Evolutionary conservation across 495 filamentous ascomycete genomes (phyloP).

Genomic region (Trichoderma reesei): DNA sequence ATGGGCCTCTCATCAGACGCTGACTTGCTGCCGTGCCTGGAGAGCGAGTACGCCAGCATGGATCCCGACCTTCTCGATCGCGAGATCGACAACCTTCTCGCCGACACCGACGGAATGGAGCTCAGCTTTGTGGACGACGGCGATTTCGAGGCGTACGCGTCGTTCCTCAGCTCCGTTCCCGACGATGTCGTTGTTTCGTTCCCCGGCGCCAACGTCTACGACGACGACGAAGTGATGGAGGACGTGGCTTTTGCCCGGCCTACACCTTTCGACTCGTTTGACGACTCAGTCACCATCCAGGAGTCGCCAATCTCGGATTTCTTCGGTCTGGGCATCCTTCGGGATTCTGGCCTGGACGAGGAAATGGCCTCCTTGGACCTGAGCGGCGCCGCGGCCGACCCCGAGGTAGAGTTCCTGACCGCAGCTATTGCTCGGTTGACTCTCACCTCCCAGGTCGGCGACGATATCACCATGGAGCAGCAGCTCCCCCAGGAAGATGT

Average conservation of each 20-base stretch:
- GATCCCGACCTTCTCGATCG: slow-evolving; percentile 2
- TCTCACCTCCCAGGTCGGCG: background rate
- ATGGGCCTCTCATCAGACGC: background rate
- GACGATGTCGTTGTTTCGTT: background rate
- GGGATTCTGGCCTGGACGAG: background rate
- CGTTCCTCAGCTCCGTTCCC: background rate
- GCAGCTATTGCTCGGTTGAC: slow-evolving; percentile 1
- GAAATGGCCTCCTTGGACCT: background rate
- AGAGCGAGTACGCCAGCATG: background rate
- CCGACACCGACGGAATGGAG: background rate
- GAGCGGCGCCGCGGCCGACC: background rate
- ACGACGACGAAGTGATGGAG: background rate
- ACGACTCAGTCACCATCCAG: background rate
- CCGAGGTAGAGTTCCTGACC: background rate
- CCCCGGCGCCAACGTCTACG: background rate
- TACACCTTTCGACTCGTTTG: background rate
- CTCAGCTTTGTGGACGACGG: background rate
- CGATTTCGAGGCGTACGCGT: background rate
- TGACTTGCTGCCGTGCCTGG: background rate
- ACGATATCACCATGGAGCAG: background rate
- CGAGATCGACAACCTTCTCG: background rate
- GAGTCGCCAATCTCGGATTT: background rate
- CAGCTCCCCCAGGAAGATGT: background rate
- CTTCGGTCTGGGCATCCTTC: background rate
- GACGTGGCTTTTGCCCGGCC: background rate